phyloP scores from a whole-genome alignment of 139 green algal species.

The Picochlorum sp. region DNA sequence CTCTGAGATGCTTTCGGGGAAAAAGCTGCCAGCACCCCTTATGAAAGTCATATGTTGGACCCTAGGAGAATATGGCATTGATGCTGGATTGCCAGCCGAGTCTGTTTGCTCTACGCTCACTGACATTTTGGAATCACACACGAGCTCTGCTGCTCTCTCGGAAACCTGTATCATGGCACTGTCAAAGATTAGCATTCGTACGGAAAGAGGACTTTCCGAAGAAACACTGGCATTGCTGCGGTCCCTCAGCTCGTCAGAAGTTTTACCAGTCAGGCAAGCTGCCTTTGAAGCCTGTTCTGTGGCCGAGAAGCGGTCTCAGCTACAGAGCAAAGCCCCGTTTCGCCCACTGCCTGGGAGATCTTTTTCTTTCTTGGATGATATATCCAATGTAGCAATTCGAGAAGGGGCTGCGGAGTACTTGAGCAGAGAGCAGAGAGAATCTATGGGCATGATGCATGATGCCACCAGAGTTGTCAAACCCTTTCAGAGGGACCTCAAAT shows the following conservation, averaged over 20 bases:
- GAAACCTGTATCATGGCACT: conserved; percentile 30
- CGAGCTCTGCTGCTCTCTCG: conserved; percentile 13
- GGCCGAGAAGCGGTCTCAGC: too few relatives aligned
- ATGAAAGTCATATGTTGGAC: conserved; percentile 69
- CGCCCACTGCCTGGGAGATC: neutral
- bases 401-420: conserved; percentile 56
- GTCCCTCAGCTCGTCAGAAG: too few relatives aligned
- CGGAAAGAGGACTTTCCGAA: conserved; percentile 14
- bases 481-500: conserved; percentile 16
- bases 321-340: neutral
- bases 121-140: conserved; percentile 34
- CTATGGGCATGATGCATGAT: conserved; percentile 28
- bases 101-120: conserved; percentile 46
- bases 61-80: conserved; percentile 81
- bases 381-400: conserved; percentile 23
- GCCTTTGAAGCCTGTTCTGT: too few relatives aligned
- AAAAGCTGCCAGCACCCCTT: conserved; percentile 63
- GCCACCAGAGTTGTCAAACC: neutral
- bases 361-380: conserved; percentile 56
- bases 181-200: conserved; percentile 54
- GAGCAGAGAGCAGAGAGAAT: conserved; percentile 32
- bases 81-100: conserved; percentile 18
- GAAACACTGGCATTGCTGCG: conserved; percentile 32
- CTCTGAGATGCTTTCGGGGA: conserved; percentile 47
- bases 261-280: too few relatives aligned